Evolutionary conservation across 805 yeast species (phyloP).

Genomic region (Saturnispora saitoi): DNA sequence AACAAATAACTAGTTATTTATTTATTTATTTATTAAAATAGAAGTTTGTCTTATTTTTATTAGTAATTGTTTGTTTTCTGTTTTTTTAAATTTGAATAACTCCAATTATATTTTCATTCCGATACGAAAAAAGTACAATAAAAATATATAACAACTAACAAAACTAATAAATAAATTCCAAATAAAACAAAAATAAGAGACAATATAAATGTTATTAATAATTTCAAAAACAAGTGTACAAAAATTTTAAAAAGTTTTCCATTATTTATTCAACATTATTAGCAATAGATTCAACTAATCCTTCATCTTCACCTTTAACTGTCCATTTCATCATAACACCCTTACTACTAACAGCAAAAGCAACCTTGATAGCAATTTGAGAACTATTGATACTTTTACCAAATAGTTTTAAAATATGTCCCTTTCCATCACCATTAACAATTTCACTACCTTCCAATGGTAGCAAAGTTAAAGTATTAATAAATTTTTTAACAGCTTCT

Average conservation of each 20-base stretch:
- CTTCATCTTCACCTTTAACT: constrained; percentile 47
- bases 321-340: constrained; percentile 48
- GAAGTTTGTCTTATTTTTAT: no score
- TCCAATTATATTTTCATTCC: no score
- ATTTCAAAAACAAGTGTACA: not conserved
- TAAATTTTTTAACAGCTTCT: constrained; percentile 50
- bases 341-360: constrained; percentile 41
- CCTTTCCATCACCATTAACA: constrained; percentile 44
- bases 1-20: no score
- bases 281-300: constrained; percentile 42
- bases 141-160: no score
- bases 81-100: no score
- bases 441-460: constrained; percentile 68
- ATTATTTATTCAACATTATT: constrained; percentile 34
- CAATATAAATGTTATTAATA: not conserved
- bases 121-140: not conserved
- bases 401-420: constrained; percentile 70
- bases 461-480: constrained; percentile 48
- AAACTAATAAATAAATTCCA: no score
- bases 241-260: not conserved
- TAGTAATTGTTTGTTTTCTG: no score
- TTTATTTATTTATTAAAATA: no score
- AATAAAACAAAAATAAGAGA: not conserved
- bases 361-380: constrained; percentile 42
- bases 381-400: constrained; percentile 64